Percentiles rank a stretch among this genome's conserved stretches.
Conservation (phyloP, 805 yeast species). For the Isabelozyma heimii region DNA sequence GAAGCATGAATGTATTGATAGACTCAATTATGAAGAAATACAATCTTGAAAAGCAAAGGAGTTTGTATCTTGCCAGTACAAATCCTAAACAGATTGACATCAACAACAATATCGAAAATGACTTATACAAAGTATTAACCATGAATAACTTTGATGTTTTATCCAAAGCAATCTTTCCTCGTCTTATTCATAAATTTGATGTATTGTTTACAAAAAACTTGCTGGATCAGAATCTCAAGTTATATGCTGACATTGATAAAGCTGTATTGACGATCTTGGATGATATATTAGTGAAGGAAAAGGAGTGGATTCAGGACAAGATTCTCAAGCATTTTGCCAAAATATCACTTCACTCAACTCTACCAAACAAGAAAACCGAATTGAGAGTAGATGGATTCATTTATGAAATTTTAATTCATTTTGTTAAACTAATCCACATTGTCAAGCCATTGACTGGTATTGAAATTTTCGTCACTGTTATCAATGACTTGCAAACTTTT, state of each 20-base stretch:
- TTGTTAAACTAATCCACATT: constrained; percentile 37
- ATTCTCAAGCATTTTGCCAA: constrained; percentile 24
- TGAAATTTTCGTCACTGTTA: constrained; percentile 32
- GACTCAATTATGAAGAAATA: constrained; percentile 42
- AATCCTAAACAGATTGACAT: not conserved
- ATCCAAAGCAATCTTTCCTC: constrained; percentile 28
- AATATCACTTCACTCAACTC: constrained; percentile 4
- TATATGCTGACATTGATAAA: constrained; percentile 41
- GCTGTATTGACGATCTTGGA: constrained; percentile 38
- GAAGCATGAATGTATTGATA: constrained; percentile 38
- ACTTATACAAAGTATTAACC: constrained; percentile 36
- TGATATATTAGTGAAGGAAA: constrained; percentile 37
- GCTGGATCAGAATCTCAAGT: constrained; percentile 34
- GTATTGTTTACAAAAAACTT: constrained; percentile 32
- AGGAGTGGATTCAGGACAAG: constrained; percentile 26
- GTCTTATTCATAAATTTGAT: constrained; percentile 31
- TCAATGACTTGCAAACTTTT: constrained; percentile 37
- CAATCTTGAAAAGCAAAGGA: constrained; percentile 21
- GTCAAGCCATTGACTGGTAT: constrained; percentile 39
- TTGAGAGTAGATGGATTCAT: constrained; percentile 36
- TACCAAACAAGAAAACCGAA: not conserved
- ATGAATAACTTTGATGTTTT: constrained; percentile 43
- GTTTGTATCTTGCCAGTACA: not conserved
- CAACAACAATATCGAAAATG: constrained; percentile 17
- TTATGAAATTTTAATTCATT: constrained; percentile 37